Evolutionary conservation across 306 rosid species (phyloP), one percentile per base, ranked within the genome.

Genomic region (Astragalus membranaceus): DNA sequence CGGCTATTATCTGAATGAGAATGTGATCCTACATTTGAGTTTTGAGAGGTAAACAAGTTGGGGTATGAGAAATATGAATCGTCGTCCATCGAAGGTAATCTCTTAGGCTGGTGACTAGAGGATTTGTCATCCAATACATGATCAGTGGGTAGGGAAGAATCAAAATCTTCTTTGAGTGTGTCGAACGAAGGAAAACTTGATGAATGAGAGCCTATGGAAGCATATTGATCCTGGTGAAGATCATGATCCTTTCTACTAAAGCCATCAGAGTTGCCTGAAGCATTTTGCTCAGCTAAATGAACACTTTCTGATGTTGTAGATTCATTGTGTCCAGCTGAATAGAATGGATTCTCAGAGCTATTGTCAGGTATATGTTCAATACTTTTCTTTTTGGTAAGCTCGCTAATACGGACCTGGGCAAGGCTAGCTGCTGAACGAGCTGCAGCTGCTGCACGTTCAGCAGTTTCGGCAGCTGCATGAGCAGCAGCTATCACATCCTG

Each of bases 401-500:
- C 92, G 0, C 55, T 75, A 44, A 87, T 94, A 64, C 92, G 89
- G 69, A 79, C 69, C 78, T 88, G 93, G 26, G 96, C 96, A 75
- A 94, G 88, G 75, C 85, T 90, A 70, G 97, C 97, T 0, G 92
- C 97, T 8, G 91, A 64, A 65, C 99, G 95, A 77, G 99, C 99
- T 2, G 98, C 90, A 15, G 91, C 87, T 0, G 98, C 97, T 8
- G 98, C 98, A 23, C 86, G 85, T 75, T 94, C 97, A 15, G 98
- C 98, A 11, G 88, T 69, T 66, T 94, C 97, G 8, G 97, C 97
- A 61, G 99, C 99, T 75, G 85, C 82, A 77, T 94, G 92, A 62
- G 99, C 99, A 39, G 99, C 97, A 65, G 92, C 92, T 78, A 94
- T 55, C 61, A 94, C 97, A 69, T 94, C 98, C 77, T 90, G 89